Evolutionary conservation across 2,329 filamentous ascomycete species (phyloP), one percentile per base, ranked within the genome.

Genomic region (Sporothrix schenckii): DNA sequence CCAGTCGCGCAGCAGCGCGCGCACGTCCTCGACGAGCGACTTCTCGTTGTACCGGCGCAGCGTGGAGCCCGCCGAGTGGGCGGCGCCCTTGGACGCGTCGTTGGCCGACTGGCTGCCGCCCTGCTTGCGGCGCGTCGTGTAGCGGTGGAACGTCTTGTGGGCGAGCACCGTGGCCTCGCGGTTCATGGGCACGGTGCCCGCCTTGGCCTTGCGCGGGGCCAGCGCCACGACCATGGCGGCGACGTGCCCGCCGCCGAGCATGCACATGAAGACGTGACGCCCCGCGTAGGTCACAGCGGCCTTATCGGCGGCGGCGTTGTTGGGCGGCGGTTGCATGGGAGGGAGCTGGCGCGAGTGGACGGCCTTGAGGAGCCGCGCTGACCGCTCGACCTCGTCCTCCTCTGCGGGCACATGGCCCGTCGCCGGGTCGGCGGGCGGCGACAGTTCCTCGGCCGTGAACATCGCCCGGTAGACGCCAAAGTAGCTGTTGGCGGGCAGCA

Each of bases 241-340:
- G 77, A 99, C 99, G 79, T 99, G 95, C 0, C 95, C 95, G 72
- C 95, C 95, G 30, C 95, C 95, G 66, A 99, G 97, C 95, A 99
- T 99, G 80, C 94, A 98, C 63, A 99, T 86, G 78, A 99, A 98
- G 66, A 97, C 89, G 78, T 98, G 94, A 2, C 93, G 92, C 9
- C 90, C 89, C 30, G 89, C 87, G 77, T 90, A 88, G 3, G 83
- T 83, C 11, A 86, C 80, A 24, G 60, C n/a, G 24, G 68, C 68
- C 34, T 49, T 63, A 16, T 63, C 68, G 16, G 49, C 1, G 84
- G 81, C 2, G 86, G 83, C 5, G 88, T 39, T 79, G 88, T 70
- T 87, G 88, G 50, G 84, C 10, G 63, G 47, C 4, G 1, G 86
- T 82, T 72, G 86, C 76, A 82, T 87, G 0, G 92, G 89, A 3